Evolutionary conservation across 352 stramenopile species (phyloP).

Genomic region (Elongisporangium prolatum): DNA sequence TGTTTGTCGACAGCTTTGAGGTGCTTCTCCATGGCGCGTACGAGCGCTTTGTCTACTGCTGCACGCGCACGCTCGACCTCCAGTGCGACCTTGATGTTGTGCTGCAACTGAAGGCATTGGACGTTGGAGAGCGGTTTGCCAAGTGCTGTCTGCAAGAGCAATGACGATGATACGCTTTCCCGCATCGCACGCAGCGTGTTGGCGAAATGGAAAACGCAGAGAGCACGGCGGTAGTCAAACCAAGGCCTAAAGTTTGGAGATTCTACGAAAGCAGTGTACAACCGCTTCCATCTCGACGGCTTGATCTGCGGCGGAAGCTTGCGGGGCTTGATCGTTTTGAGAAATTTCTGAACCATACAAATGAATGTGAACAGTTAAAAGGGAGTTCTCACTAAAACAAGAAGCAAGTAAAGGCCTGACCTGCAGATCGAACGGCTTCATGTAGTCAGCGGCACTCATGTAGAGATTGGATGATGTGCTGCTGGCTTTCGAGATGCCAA

Average conservation of each 20-base stretch:
- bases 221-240: slow-evolving; percentile 63
- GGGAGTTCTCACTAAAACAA: no score
- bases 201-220: slow-evolving; percentile 66
- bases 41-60: slow-evolving; percentile 32
- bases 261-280: slow-evolving; percentile 70
- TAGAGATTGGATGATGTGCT: slow-evolving; percentile 61
- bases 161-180: slow-evolving; percentile 26
- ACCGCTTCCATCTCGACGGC: slow-evolving; percentile 50
- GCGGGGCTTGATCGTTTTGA: slow-evolving; percentile 46
- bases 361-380: no score
- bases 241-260: slow-evolving; percentile 74
- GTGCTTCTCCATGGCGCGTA: slow-evolving; percentile 42
- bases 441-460: slow-evolving; percentile 55
- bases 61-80: slow-evolving; percentile 24
- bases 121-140: slow-evolving; percentile 37
- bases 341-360: slow-evolving; percentile 29
- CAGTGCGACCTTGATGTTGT: slow-evolving; percentile 40
- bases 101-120: slow-evolving; percentile 38
- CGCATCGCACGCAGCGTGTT: slow-evolving; percentile 52
- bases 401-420: slow-evolving; percentile 16
- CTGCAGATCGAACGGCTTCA: slow-evolving; percentile 69
- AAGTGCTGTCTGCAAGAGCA: slow-evolving; percentile 36
- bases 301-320: slow-evolving; percentile 63
- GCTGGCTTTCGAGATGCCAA: slow-evolving; percentile 73
- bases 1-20: slow-evolving; percentile 41